Base-by-base conservation (phyloP, 2,329 filamentous ascomycete genomes). In the Monosporascus sp. region DNA sequence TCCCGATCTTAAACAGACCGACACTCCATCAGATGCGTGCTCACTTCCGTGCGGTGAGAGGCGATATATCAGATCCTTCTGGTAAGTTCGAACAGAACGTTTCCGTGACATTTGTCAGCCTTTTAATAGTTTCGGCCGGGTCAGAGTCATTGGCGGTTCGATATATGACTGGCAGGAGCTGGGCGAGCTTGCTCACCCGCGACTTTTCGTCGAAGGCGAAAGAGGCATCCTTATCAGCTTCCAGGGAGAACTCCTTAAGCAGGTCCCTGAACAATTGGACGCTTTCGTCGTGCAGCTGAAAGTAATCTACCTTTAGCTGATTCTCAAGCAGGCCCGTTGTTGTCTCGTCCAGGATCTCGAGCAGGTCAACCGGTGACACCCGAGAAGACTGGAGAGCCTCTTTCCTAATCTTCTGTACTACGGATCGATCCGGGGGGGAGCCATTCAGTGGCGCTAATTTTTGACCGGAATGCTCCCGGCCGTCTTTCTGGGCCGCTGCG, bases 281-380 rank as follows among this genome's bases (percentile, higher is more conserved):
- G 18, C 59, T 58, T 18, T 56, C 49, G 8, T 63, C 47, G 49
- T 58, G 59, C 20, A 67, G 53, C 27, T 46, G 22, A 37, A 66
- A 61, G 47, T 62, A 64, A 41, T 65, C 56, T 9, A 66, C 53
- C 5, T 58, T 52, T 8, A 67, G 57, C 9, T 63, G 47, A 8
- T 57, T 62, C 11, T 61, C 56, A 6, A 65, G 25, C 31, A 62
- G 52, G 1, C 55, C 51, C 7, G 54, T 52, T 31, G 61, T 57
- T 1, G 56, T 56, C 5, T 62, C 51, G 37, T 63, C 62, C 1
- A 65, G 49, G 17, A 61, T 49, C 38, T 60, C 55, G 8, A 66
- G 52, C 37, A 62, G 58, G 38, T 61, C 56, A 22, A 65, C 20
- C 4, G 62, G 58, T 9, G 58, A 61, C 15, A 66, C 50, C 43